Conservation (phyloP, 2,329 filamentous ascomycete genomes). For the Lachnellula willkommii region DNA sequence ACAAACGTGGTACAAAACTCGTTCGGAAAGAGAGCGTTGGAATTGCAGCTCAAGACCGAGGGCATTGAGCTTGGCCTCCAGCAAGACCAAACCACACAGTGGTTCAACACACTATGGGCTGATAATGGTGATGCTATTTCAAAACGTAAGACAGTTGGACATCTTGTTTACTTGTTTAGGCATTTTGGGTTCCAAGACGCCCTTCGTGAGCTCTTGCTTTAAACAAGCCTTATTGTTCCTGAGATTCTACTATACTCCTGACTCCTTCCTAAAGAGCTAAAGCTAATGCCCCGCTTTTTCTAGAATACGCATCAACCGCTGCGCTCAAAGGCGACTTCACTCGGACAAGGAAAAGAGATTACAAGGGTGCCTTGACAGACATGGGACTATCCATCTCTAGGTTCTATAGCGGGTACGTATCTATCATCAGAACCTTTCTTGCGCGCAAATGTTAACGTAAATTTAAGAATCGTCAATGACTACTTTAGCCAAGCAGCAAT, state of each 20-base stretch:
- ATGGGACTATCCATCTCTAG: slow-evolving; percentile 81
- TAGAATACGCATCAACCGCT: slow-evolving; percentile 83
- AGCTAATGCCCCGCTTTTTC: no score
- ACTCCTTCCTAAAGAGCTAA: no score
- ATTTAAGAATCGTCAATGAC: slow-evolving; percentile 83
- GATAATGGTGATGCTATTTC: slow-evolving; percentile 96
- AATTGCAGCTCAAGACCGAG: slow-evolving; percentile 69
- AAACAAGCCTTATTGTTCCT: no score
- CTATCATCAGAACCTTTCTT: background rate
- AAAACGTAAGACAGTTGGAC: slow-evolving; percentile 43
- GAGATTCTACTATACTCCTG: no score
- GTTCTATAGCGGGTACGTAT: slow-evolving; percentile 58
- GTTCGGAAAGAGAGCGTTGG: slow-evolving; percentile 76
- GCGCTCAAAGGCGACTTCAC: slow-evolving; percentile 97
- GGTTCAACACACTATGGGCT: slow-evolving; percentile 97
- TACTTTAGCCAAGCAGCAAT: slow-evolving; percentile 95
- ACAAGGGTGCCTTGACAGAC: slow-evolving; percentile 85
- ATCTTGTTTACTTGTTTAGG: no score
- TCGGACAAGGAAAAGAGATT: slow-evolving; percentile 81
- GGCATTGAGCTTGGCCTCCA: slow-evolving; percentile 72
- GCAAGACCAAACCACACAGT: slow-evolving; percentile 71
- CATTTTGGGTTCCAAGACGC: no score
- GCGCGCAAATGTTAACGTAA: slow-evolving; percentile 4
- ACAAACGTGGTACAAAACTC: slow-evolving; percentile 96
- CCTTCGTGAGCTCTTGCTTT: no score